These are phyloP conservation scores for Wickerhamiella sergipiensis DNA, from an alignment of 805 yeast genomes.

Conservation along the genomic window DNA sequence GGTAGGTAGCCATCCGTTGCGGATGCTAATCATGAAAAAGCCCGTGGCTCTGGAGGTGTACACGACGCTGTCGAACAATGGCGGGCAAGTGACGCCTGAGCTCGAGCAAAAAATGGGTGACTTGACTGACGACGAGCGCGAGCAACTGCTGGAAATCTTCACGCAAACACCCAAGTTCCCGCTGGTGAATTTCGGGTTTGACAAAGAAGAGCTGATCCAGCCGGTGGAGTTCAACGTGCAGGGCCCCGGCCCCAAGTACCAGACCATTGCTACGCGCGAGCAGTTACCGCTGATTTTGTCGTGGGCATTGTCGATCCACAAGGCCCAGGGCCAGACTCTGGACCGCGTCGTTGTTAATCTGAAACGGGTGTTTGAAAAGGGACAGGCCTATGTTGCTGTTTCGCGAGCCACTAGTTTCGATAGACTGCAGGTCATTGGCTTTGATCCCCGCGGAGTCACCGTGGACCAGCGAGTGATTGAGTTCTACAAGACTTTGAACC, in stretches of 20 bases:
- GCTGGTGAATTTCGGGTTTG: conserved; percentile 14
- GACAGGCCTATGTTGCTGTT: conserved; percentile 93
- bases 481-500: conserved; percentile 37
- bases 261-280: conserved; percentile 43
- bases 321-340: conserved; percentile 88
- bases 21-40: conserved; percentile 4
- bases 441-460: conserved; percentile 45
- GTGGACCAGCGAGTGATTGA: conserved; percentile 58
- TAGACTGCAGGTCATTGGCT: conserved; percentile 70
- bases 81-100: conserved; percentile 28
- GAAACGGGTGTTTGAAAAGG: conserved; percentile 65
- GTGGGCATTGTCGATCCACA: conserved; percentile 93
- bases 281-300: conserved; percentile 82
- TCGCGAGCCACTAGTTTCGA: conserved; percentile 77
- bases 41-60: conserved; percentile 10
- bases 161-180: conserved; percentile 8
- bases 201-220: conserved; percentile 7
- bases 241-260: conserved; percentile 6
- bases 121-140: neutral
- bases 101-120: neutral
- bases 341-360: conserved; percentile 67
- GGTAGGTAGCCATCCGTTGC: conserved; percentile 7
- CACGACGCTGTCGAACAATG: conserved; percentile 9
- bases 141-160: neutral
- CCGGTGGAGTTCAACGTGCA: conserved; percentile 10